Evolutionary conservation across 2,329 filamentous ascomycete genomes (phyloP).

Genomic region (Ophiognomonia clavigignenti-juglandacearum): DNA sequence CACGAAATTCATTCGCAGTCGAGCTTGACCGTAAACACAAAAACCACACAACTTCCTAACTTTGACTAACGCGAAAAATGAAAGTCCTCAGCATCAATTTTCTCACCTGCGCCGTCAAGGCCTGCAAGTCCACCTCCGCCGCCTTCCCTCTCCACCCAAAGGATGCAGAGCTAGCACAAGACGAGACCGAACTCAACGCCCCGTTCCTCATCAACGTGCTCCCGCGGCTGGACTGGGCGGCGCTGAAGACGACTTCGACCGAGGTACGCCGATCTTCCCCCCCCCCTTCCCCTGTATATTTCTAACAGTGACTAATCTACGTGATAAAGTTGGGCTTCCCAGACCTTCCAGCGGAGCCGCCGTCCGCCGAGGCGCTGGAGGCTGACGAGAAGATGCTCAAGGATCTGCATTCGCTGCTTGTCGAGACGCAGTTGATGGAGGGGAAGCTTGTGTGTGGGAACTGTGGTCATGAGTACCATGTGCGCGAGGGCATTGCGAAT

Average conservation of each 20-base stretch:
- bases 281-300: not conserved
- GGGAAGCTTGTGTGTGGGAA: slow-evolving; percentile 86
- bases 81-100: slow-evolving; percentile 96
- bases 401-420: slow-evolving; percentile 74
- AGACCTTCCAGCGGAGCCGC: slow-evolving; percentile 60
- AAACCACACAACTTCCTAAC: slow-evolving; percentile 9
- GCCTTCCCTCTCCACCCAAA: slow-evolving; percentile 90
- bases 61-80: slow-evolving; percentile 59
- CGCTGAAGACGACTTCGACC: slow-evolving; percentile 66
- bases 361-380: slow-evolving; percentile 56
- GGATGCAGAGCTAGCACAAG: slow-evolving; percentile 83
- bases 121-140: slow-evolving; percentile 75
- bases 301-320: no score
- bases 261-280: slow-evolving; percentile 53
- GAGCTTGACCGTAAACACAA: slow-evolving; percentile 3
- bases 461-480: slow-evolving; percentile 89
- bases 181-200: slow-evolving; percentile 76
- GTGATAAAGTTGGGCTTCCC: slow-evolving; percentile 69
- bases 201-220: slow-evolving; percentile 80
- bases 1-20: not conserved
- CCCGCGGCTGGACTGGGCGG: slow-evolving; percentile 83
- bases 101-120: slow-evolving; percentile 90
- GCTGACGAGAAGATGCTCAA: slow-evolving; percentile 64
- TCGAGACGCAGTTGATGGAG: slow-evolving; percentile 86
- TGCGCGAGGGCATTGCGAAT: slow-evolving; percentile 95